Evolutionary conservation across 177 flowering plant genomes (phyloP).

Genomic region (Vitis hybrid): DNA sequence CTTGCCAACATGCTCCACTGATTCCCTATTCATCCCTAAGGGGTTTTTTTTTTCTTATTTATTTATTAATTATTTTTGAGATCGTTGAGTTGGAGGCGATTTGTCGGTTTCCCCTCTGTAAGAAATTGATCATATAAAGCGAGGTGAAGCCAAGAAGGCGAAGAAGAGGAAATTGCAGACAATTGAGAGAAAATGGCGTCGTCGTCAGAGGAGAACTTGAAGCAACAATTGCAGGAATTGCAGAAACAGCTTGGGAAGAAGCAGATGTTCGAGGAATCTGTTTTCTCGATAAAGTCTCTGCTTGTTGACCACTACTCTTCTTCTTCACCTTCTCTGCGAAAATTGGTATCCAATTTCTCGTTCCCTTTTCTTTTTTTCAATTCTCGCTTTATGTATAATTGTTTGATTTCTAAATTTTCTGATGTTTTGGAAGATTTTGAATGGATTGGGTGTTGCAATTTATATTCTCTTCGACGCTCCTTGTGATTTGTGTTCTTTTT

Average conservation of each 20-base stretch:
- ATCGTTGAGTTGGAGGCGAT: too few relatives aligned
- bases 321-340: slow-evolving; percentile 74
- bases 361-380: background rate
- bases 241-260: slow-evolving; percentile 80
- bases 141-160: too few relatives aligned
- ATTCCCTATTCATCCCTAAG: too few relatives aligned
- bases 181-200: slow-evolving; percentile 14
- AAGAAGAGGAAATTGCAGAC: too few relatives aligned
- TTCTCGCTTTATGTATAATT: background rate
- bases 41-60: too few relatives aligned
- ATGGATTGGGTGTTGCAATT: too few relatives aligned
- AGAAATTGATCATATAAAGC: too few relatives aligned
- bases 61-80: too few relatives aligned
- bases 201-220: slow-evolving; percentile 19
- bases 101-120: too few relatives aligned
- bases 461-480: too few relatives aligned
- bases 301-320: slow-evolving; percentile 47
- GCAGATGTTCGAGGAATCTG: slow-evolving; percentile 71
- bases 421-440: background rate
- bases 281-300: slow-evolving; percentile 53
- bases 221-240: slow-evolving; percentile 43
- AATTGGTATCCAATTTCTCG: slow-evolving; percentile 36
- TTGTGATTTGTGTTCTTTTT: too few relatives aligned
- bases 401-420: background rate
- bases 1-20: too few relatives aligned